These are phyloP conservation scores for Plasmodium billcollinsi DNA, from an alignment of 169 alveolate species.

Conservation along the genomic window DNA sequence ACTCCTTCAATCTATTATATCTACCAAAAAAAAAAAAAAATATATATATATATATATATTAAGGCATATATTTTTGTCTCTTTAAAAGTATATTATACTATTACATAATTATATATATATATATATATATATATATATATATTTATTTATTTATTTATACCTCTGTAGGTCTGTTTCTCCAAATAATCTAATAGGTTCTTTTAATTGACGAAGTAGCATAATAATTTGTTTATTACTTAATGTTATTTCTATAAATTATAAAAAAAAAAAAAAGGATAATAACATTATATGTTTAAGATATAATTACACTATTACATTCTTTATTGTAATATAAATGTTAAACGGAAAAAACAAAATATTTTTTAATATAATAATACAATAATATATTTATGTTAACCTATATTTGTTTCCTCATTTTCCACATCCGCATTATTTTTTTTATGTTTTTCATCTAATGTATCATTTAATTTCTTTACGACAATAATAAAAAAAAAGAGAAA, in stretches of 20 bases:
- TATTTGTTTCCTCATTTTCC: conserved; percentile 46
- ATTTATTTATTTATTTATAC: conserved; percentile 35
- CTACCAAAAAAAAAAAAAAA: conserved; percentile 10
- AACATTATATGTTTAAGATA: background rate
- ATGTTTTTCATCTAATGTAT: conserved; percentile 40
- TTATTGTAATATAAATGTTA: background rate
- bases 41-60: background rate
- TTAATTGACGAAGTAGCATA: conserved; percentile 82
- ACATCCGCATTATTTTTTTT: conserved; percentile 28
- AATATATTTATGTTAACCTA: conserved; percentile 24
- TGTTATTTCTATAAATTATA: conserved; percentile 30
- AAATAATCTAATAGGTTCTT: conserved; percentile 88
- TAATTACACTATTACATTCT: background rate
- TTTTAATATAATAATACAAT: background rate
- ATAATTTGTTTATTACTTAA: conserved; percentile 79
- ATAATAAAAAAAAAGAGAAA: background rate
- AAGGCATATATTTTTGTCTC: background rate
- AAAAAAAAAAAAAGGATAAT: background rate
- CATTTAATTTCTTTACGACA: conserved; percentile 61
- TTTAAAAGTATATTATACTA: background rate
- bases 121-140: conserved; percentile 13
- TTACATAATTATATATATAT: background rate
- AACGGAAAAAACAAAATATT: background rate
- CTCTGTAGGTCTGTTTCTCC: conserved; percentile 89
- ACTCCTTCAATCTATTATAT: conserved; percentile 65